Conservation (phyloP, 2,329 filamentous ascomycete genomes). For the Xylaria sp. region DNA sequence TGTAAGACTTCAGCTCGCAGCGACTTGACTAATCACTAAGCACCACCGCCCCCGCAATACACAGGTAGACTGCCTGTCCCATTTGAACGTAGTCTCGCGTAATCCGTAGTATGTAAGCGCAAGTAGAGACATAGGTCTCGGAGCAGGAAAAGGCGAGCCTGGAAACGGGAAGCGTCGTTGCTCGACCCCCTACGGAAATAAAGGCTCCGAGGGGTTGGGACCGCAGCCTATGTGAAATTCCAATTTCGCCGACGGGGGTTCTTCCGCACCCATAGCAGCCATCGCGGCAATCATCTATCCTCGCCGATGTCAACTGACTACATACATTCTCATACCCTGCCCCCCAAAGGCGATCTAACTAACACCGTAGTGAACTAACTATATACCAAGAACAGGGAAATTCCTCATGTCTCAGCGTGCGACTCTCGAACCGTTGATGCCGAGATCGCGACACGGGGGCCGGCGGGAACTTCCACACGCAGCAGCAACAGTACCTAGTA, state of each 20-base stretch:
- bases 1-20: no score
- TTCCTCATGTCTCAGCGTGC: slow-evolving; percentile 9
- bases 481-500: neutral
- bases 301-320: neutral
- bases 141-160: slow-evolving; percentile 1
- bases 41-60: no score
- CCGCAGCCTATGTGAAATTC: neutral
- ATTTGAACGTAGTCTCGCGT: no score
- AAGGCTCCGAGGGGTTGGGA: slow-evolving; percentile 10
- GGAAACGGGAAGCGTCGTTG: neutral
- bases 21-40: no score
- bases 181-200: slow-evolving; percentile 10
- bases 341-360: neutral
- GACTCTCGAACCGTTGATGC: slow-evolving; percentile 10
- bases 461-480: neutral
- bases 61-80: no score
- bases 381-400: neutral
- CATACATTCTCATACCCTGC: no score
- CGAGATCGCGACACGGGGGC: slow-evolving; percentile 1
- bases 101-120: no score
- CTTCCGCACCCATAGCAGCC: neutral
- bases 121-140: slow-evolving; percentile 2
- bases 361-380: neutral
- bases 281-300: neutral
- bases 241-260: slow-evolving; percentile 8